A percentile compares a stretch with the other conserved stretches of the same genome.
These are phyloP conservation scores for Penicillium sp. DNA, from an alignment of 2,329 filamentous ascomycete species.

Conservation along the genomic window DNA sequence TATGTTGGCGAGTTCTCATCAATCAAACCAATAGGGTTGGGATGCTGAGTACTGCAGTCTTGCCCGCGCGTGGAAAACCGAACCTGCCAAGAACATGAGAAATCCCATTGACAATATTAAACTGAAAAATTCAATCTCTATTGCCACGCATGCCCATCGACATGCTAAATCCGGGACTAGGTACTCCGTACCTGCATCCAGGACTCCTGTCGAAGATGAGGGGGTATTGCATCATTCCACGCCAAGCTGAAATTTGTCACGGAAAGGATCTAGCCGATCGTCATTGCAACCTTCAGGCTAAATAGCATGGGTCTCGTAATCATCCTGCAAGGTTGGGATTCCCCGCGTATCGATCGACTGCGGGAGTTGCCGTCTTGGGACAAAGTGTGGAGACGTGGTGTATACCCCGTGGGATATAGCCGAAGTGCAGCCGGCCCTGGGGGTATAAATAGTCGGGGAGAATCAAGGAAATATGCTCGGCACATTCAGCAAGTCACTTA, in stretches of 20 bases:
- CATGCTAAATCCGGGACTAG: too few relatives aligned
- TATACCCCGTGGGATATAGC: constrained; percentile 5
- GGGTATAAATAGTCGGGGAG: neutral
- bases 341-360: constrained; percentile 20
- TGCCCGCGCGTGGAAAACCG: too few relatives aligned
- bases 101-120: neutral
- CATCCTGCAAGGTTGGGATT: neutral
- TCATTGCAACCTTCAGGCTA: neutral
- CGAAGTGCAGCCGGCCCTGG: neutral
- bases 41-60: too few relatives aligned
- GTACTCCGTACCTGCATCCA: too few relatives aligned
- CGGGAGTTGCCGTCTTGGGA: constrained; percentile 20
- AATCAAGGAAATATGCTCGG: neutral
- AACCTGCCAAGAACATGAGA: neutral
- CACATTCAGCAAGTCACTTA: neutral
- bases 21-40: too few relatives aligned
- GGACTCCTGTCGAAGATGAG: neutral
- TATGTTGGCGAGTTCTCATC: too few relatives aligned
- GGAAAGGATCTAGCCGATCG: neutral
- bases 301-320: neutral
- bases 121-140: too few relatives aligned
- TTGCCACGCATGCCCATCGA: too few relatives aligned
- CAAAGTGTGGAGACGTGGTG: constrained; percentile 9
- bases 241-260: neutral
- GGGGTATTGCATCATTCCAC: neutral